Evolutionary conservation across 2,329 filamentous ascomycete genomes (phyloP).

Genomic region (Raffaelea albimanens): DNA sequence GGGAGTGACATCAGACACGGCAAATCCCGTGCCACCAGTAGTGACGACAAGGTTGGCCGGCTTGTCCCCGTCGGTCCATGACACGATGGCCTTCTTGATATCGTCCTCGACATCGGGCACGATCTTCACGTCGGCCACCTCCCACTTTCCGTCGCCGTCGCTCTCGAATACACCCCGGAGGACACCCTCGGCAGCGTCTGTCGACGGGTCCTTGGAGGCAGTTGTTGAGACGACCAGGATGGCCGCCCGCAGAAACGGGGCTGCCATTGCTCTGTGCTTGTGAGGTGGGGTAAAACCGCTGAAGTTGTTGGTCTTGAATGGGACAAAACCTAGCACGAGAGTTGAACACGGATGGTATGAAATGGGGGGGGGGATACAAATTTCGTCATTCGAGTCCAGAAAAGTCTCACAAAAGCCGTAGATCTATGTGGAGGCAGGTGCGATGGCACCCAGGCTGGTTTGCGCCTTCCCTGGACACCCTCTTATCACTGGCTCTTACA

Average conservation of each 20-base stretch:
- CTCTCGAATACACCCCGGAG: constrained; percentile 60
- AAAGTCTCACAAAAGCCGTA: no score
- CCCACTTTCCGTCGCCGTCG: constrained; percentile 63
- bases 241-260: constrained; percentile 52
- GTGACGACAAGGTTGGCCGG: constrained; percentile 69
- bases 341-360: no score
- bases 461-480: background rate
- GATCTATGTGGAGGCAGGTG: background rate
- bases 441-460: background rate
- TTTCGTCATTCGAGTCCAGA: no score
- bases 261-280: constrained; percentile 22
- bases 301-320: no score
- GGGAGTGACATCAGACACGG: constrained; percentile 73
- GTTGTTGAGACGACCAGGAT: constrained; percentile 89
- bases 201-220: constrained; percentile 66
- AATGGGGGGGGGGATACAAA: no score
- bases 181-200: constrained; percentile 61
- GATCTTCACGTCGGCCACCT: constrained; percentile 58
- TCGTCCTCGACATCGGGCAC: constrained; percentile 66
- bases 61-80: constrained; percentile 59
- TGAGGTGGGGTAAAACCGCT: no score
- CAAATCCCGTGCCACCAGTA: constrained; percentile 90
- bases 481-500: no score
- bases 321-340: no score
- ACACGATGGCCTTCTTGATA: constrained; percentile 64